Conservation (phyloP, 2,329 filamentous ascomycete genomes). For the Aspergillus sp. region DNA sequence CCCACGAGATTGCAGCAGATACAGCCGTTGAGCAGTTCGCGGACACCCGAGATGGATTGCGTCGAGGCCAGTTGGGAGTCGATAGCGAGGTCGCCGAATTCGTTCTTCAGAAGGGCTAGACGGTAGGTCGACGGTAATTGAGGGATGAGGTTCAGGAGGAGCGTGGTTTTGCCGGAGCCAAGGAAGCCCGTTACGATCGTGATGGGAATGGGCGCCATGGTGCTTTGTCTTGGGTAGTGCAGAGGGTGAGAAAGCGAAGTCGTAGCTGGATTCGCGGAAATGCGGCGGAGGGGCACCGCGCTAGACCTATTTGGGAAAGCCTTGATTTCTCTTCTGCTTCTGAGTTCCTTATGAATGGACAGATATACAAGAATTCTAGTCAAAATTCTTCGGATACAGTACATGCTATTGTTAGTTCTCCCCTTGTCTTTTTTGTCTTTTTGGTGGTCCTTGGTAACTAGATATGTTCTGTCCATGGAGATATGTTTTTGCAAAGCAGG, state of each 20-base stretch:
- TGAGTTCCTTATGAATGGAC: no score
- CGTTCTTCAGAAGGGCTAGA: slow-evolving; percentile 92
- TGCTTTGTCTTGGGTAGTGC: background rate
- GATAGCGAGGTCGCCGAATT: slow-evolving; percentile 90
- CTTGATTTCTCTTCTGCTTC: background rate
- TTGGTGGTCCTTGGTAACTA: no score
- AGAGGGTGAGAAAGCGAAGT: background rate
- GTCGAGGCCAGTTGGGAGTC: slow-evolving; percentile 85
- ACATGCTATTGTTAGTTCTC: no score
- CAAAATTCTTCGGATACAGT: no score
- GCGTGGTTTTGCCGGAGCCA: slow-evolving; percentile 90
- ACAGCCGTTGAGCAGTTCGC: slow-evolving; percentile 90
- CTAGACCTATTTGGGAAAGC: background rate
- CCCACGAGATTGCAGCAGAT: slow-evolving; percentile 99
- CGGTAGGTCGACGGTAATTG: slow-evolving; percentile 83
- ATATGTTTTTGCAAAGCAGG: no score
- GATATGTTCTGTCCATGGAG: no score
- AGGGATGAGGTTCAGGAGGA: slow-evolving; percentile 87
- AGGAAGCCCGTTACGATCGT: slow-evolving; percentile 96
- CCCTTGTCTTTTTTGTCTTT: no score
- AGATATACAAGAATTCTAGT: no score
- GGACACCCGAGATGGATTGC: slow-evolving; percentile 75
- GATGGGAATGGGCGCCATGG: slow-evolving; percentile 68
- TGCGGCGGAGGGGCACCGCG: background rate
- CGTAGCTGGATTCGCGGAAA: background rate